Evolutionary conservation across 345 rosid genomes (phyloP), one percentile per base, ranked within the genome.

Genomic region (Microthlaspi erraticum): DNA sequence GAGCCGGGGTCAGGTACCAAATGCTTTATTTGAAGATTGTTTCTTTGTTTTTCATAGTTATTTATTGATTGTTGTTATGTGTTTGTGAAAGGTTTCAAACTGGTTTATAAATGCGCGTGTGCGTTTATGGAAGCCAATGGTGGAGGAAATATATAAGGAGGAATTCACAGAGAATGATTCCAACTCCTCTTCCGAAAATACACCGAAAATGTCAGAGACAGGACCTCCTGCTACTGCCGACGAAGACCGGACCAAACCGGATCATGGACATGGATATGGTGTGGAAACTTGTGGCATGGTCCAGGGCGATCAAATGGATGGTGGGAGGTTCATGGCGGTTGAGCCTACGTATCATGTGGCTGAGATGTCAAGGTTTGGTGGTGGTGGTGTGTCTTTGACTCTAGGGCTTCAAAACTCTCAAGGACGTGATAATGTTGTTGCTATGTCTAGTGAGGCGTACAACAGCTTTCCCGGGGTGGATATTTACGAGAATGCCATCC

Each of bases 51-150:
- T 41, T 50, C 0, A 2, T 39, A 13, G 7, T 58, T 49, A 11
- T 41, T 32, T 20, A 32, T 58, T 50, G 41, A 42, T 42, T 50
- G 16, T 42, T 50, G 16, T 39, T 65, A 7, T 64, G 33, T 56
- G 43, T 52, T 50, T 74, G 31, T 49, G 32, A 31, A 58, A 74
- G 99, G 99, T 95, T 60, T 90, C 99, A 5, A 95, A 95, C 71
- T 95, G 99, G 99, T 95, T 95, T 76, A 95, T 95, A 60, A 95
- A 95, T 81, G 99, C 99, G 9, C 89, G 99, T 12, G 98, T 92
- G 68, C 96, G 99, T 34, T 88, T 95, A 8, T 95, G 98, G 99
- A 95, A 95, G 82, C 99, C 99, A 3, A 92, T 95, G 99, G 97
- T 95, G 12, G 98, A 95, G 74, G 99, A 95, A 62, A 95, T 95